A percentile compares a stretch with the other conserved stretches of the same genome.
Conservation (phyloP, 2,329 filamentous ascomycete species). For the Neurospora crassa region DNA sequence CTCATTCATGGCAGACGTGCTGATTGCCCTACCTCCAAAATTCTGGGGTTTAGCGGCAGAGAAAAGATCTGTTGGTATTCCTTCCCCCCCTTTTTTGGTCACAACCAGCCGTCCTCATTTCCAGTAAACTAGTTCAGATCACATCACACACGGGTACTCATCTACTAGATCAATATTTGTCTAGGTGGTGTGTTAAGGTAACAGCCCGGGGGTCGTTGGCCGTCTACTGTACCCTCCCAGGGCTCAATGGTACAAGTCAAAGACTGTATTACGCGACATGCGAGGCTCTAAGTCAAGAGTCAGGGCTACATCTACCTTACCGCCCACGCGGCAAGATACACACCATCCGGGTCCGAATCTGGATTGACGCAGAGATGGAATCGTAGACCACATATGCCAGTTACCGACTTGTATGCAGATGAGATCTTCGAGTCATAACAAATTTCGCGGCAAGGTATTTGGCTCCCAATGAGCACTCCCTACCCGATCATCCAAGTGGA, state of each 20-base stretch:
- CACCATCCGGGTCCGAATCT: not conserved
- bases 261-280: not conserved
- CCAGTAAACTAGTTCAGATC: not conserved
- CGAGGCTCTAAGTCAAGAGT: not conserved
- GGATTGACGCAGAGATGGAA: not conserved
- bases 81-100: not conserved
- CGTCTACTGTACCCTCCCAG: not conserved
- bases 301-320: not conserved
- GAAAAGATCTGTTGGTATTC: not conserved
- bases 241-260: not conserved
- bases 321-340: not conserved
- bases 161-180: not conserved
- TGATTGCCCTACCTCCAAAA: not conserved
- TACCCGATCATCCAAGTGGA: not conserved
- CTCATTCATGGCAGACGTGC: not conserved
- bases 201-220: not conserved
- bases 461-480: not conserved
- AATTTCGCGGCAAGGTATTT: not conserved
- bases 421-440: not conserved
- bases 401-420: not conserved
- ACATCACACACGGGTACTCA: not conserved
- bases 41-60: not conserved
- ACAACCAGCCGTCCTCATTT: not conserved
- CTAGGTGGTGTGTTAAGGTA: not conserved
- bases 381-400: not conserved